phyloP scores from a whole-genome alignment of 768 basidiomycete genomes.

The Fomitopsis serialis region DNA sequence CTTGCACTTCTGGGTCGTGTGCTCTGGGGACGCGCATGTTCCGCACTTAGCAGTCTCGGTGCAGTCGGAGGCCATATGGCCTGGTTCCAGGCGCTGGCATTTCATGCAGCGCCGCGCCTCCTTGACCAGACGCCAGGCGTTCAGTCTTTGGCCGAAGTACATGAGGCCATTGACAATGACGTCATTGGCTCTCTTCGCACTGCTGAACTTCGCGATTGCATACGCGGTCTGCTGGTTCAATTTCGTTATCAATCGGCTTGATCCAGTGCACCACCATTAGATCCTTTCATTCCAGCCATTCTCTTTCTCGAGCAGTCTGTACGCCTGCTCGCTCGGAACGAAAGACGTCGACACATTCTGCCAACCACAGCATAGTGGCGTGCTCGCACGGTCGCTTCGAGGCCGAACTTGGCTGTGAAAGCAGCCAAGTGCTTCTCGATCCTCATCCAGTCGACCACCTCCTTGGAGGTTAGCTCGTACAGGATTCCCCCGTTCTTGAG shows the following conservation, averaged over 20 bases:
- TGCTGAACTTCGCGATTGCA: conserved; percentile 17
- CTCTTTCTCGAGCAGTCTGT: conserved; percentile 11
- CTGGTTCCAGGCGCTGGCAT: conserved; percentile 14
- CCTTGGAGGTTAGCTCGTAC: conserved; percentile 7
- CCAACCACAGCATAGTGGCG: neutral
- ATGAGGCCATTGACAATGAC: conserved; percentile 16
- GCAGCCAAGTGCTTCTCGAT: neutral
- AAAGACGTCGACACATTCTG: conserved; percentile 17
- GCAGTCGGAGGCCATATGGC: conserved; percentile 15
- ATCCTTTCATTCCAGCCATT: neutral
- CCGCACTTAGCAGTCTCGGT: conserved; percentile 9
- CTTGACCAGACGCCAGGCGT: conserved; percentile 8
- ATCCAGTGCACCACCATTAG: conserved; percentile 20
- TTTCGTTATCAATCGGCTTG: conserved; percentile 16
- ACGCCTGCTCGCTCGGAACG: neutral
- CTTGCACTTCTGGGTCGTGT: conserved; percentile 10
- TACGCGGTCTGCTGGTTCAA: conserved; percentile 18
- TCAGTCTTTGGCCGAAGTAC: conserved; percentile 11
- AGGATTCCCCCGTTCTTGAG: conserved; percentile 13
- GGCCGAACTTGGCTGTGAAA: neutral
- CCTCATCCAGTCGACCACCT: conserved; percentile 16
- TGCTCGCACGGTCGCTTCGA: neutral
- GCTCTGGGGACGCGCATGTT: conserved; percentile 8
- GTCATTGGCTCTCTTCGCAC: conserved; percentile 17
- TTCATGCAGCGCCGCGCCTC: conserved; percentile 23